Evolutionary conservation across 1,284 basidiomycete genomes (phyloP).

Genomic region (Porodaedalea pini): DNA sequence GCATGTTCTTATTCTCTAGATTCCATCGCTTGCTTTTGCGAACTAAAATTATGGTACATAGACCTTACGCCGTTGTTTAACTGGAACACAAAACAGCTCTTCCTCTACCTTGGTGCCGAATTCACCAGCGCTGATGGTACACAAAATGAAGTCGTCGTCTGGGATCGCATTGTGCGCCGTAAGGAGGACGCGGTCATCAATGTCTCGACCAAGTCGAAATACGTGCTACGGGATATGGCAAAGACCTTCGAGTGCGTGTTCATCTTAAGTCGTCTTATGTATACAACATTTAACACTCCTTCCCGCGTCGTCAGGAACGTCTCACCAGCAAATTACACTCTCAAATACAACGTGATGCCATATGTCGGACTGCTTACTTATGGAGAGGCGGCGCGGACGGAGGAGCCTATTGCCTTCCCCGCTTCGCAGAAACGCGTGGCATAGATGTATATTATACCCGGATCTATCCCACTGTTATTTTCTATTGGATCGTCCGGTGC

Average conservation of each 20-base stretch:
- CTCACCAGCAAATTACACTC: slow-evolving; percentile 62
- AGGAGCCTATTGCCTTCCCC: slow-evolving; percentile 50
- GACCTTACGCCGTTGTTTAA: slow-evolving; percentile 81
- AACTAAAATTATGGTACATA: slow-evolving; percentile 27
- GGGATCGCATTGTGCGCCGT: slow-evolving; percentile 84
- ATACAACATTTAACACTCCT: slow-evolving; percentile 10
- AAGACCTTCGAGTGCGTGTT: slow-evolving; percentile 71
- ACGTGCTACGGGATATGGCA: slow-evolving; percentile 76
- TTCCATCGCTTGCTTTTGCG: neutral
- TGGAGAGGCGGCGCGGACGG: slow-evolving; percentile 67
- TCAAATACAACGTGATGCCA: slow-evolving; percentile 91
- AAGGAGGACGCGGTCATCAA: slow-evolving; percentile 73
- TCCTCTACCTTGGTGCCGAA: slow-evolving; percentile 79
- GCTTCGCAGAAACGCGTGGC: slow-evolving; percentile 36
- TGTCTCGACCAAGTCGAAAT: slow-evolving; percentile 70
- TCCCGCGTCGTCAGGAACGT: slow-evolving; percentile 47
- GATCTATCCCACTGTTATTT: neutral
- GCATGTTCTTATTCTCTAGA: slow-evolving; percentile 37
- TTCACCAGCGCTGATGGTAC: slow-evolving; percentile 72
- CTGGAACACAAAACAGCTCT: slow-evolving; percentile 95
- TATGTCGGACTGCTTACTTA: slow-evolving; percentile 77
- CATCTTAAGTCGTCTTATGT: neutral
- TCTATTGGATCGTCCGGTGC: neutral
- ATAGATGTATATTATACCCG: neutral
- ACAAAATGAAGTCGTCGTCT: slow-evolving; percentile 81